A percentile compares a stretch with the other conserved stretches of the same genome.
Evolutionary conservation across 2,329 filamentous ascomycete species (phyloP).

Genomic region (Fonsecaea pedrosoi): DNA sequence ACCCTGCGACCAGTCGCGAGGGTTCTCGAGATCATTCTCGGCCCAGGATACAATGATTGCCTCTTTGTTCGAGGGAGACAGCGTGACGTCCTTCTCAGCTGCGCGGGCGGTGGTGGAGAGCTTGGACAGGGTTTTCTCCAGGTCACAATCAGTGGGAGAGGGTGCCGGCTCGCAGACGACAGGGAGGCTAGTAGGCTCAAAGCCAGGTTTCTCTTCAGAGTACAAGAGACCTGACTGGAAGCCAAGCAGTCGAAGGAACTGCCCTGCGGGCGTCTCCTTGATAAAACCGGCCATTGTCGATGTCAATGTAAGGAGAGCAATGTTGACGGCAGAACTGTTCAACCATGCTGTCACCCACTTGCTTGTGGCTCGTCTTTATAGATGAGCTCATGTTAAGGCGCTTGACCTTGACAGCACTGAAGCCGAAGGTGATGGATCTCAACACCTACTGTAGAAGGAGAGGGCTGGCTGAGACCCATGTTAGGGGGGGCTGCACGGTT

Average conservation of each 20-base stretch:
- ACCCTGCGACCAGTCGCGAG: conserved; percentile 49
- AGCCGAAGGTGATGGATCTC: not conserved
- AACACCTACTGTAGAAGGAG: not conserved
- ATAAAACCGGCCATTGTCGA: conserved; percentile 12
- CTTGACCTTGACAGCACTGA: not conserved
- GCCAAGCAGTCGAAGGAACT: conserved; percentile 26
- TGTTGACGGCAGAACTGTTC: not conserved
- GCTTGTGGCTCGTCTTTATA: not conserved
- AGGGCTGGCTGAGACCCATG: conserved; percentile 9
- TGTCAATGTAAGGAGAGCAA: not conserved
- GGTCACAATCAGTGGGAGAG: conserved; percentile 7
- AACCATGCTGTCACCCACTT: not conserved
- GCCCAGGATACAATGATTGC: conserved; percentile 45
- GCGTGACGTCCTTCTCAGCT: not conserved
- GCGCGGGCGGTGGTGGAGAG: not conserved
- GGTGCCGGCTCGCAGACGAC: not conserved
- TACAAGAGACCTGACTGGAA: conserved; percentile 17
- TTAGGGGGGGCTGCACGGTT: too few species aligned
- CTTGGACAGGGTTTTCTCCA: conserved; percentile 10
- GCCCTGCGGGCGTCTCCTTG: conserved; percentile 30
- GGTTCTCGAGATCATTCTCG: conserved; percentile 56
- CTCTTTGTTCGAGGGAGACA: not conserved
- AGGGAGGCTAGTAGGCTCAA: conserved; percentile 9
- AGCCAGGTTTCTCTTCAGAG: conserved; percentile 25
- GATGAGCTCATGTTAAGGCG: not conserved